Evolutionary conservation across 352 stramenopile genomes (phyloP), one percentile per base, ranked within the genome.

Genomic region (Globisporangium cylindrosporum): DNA sequence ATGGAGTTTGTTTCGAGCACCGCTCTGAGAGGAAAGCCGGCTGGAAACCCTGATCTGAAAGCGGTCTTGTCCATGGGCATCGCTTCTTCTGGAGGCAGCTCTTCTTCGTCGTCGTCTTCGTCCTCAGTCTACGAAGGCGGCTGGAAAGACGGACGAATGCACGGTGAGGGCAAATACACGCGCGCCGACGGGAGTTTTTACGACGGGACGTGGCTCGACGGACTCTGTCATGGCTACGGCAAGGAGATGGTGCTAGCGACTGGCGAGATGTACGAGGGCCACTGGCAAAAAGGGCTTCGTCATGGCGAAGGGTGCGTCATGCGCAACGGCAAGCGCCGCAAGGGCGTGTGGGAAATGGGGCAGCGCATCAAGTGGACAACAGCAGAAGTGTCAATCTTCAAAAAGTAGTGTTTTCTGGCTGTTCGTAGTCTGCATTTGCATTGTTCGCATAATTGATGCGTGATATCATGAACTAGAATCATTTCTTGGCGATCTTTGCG

Each of bases 161-260:
- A 90, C 41, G 84, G 84, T n/a, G 62, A 87, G 14, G 84, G 84
- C 59, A 89, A 83, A 43, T 91, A 91, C 69, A 86, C 75, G 14
- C 77, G 78, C 14, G 66, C 64, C 1, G 83, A 89, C 54, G 81
- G 81, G 18, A 81, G 78, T 27, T 90, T 88, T 68, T 91, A 91
- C 58, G 79, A 92, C 53, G 84, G 84, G 36, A 72, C 71, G 46
- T 91, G 84, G 84, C 63, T 82, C 25, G 73, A 92, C 27, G 84
- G 84, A 1, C 71, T 91, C 36, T 68, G 69, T 14, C 78, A 92
- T 32, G 84, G 84, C 24, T 70, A 80, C 3, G 84, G 82, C 2
- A 88, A 84, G 24, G 84, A 89, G 43, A 61, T 87, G 22, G 38
- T 73, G n/a, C 59, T 80, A 29, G 55, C 55, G 12, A 79, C 66